Base-by-base conservation (phyloP, 768 basidiomycete species). In the Naematelia encephala region DNA sequence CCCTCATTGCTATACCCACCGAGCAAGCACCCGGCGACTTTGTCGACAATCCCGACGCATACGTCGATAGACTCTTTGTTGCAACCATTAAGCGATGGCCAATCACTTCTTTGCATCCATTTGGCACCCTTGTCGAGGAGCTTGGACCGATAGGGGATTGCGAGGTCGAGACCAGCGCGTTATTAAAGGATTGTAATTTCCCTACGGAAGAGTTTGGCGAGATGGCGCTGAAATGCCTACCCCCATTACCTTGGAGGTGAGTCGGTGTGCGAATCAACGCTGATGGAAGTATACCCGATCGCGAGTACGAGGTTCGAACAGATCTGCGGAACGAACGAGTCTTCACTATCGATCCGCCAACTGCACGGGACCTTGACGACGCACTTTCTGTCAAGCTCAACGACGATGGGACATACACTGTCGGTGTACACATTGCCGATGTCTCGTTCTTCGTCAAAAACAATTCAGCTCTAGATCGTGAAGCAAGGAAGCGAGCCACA, bases 121-220 rank as follows among this genome's bases (percentile, higher is more conserved):
- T 99, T 76, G 96, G 96, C 56, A 97, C 94, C 19, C 80, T 99
- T 39, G 96, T 97, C 23, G 96, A 99, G 76, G 93, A 99, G 76
- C 84, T 99, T 51, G 96, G 96, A 46, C 88, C 92, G 19, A 99
- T 99, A 61, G 96, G 96, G n/a, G 90, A 99, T 65, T 87, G 94
- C 52, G 92, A 98, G 78, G 92, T 96, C 5, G 96, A 99, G 79
- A 98, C 94, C 3, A 93, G 90, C 61, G 96, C 96, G 5, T 81
- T 99, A 60, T 82, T 99, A 64, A 98, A 98, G 78, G 96, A 99
- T 77, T 97, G 92, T 82, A 97, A 97, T 79, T 97, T 97, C 86
- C 91, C 94, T 1, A 89, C 91, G 0, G 92, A 94, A 77, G 96
- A 98, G 63, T 99, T 99, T 78, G 85, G 87, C 8, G 96, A 99